Conservation (phyloP, 306 rosid species). For the Dryas octopetala region DNA sequence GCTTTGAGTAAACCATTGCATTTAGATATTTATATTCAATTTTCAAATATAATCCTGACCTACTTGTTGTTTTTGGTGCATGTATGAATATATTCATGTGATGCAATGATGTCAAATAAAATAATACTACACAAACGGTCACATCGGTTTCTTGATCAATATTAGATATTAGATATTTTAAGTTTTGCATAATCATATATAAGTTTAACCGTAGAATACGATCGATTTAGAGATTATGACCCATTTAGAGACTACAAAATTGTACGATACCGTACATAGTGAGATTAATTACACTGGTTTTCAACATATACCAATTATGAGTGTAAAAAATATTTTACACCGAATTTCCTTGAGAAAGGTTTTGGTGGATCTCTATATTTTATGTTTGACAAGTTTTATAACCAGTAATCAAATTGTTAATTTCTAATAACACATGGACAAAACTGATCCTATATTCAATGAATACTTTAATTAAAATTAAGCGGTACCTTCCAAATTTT, state of each 20-base stretch:
- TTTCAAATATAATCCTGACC: background rate
- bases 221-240: too few species aligned
- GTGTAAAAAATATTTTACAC: too few species aligned
- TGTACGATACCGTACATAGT: too few species aligned
- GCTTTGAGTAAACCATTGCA: background rate
- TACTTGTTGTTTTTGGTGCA: background rate
- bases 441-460: background rate
- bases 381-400: background rate
- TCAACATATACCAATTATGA: too few species aligned
- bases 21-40: constrained; percentile 3
- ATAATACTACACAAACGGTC: background rate
- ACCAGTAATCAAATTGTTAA: background rate
- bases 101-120: background rate
- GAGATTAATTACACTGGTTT: too few species aligned
- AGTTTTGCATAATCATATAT: too few species aligned
- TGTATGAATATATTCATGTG: background rate
- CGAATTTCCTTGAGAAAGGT: background rate
- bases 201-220: too few species aligned
- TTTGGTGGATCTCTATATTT: background rate
- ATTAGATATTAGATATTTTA: too few species aligned
- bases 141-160: background rate
- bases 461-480: background rate
- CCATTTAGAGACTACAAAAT: too few species aligned
- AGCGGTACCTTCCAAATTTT: background rate
- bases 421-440: background rate